Evolutionary conservation across 345 rosid species (phyloP).

Genomic region (Syzygium oleosum): DNA sequence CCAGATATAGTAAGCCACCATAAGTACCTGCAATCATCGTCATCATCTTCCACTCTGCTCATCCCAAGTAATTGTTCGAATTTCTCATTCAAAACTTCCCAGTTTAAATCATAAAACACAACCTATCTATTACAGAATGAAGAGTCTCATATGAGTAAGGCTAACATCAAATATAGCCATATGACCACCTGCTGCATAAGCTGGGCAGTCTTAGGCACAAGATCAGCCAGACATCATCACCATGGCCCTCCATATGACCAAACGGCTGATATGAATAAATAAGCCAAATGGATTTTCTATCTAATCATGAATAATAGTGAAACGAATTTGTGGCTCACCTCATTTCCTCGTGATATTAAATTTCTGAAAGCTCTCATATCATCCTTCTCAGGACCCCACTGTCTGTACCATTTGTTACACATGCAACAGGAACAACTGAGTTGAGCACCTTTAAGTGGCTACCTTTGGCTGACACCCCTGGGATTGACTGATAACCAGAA

Average conservation of each 20-base stretch:
- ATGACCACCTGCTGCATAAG: too few species aligned
- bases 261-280: too few species aligned
- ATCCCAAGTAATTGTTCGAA: not conserved
- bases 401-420: not conserved
- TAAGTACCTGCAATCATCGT: not conserved
- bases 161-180: too few species aligned
- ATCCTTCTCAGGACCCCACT: not conserved
- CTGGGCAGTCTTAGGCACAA: too few species aligned
- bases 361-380: not conserved
- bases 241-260: too few species aligned
- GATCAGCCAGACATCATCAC: too few species aligned
- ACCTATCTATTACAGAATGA: not conserved
- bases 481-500: not conserved
- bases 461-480: not conserved
- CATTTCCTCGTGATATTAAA: not conserved
- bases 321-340: not conserved
- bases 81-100: not conserved
- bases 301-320: too few species aligned
- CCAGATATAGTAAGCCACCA: too few species aligned
- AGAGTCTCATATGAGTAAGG: too few species aligned
- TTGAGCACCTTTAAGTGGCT: not conserved
- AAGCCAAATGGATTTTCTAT: too few species aligned
- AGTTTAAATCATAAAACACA: not conserved
- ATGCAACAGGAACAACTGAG: not conserved
- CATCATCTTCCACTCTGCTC: constrained; percentile 17